These are phyloP conservation scores for Trichoderma semiorbis DNA, from an alignment of 2,329 filamentous ascomycete genomes.

Conservation along the genomic window DNA sequence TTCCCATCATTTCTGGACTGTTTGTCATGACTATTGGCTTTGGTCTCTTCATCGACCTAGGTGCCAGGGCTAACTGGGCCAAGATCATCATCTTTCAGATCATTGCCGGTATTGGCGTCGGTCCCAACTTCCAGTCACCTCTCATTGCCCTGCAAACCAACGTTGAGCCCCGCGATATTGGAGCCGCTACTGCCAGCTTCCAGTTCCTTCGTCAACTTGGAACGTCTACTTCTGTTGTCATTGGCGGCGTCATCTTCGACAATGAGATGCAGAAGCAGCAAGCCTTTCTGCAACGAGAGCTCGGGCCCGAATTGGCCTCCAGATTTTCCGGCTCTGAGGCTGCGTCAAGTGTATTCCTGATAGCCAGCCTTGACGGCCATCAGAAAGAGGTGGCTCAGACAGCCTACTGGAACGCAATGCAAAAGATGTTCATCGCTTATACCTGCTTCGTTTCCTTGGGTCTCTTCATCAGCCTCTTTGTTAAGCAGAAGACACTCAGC, in stretches of 20 bases:
- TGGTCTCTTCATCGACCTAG: constrained; percentile 61
- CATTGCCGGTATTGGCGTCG: constrained; percentile 60
- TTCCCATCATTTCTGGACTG: constrained; percentile 58
- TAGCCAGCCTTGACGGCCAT: constrained; percentile 47
- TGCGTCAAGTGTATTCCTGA: constrained; percentile 56
- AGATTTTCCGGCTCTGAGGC: constrained; percentile 57
- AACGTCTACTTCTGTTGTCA: constrained; percentile 64
- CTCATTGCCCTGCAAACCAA: constrained; percentile 66
- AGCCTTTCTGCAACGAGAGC: constrained; percentile 42
- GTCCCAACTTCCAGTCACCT: constrained; percentile 66
- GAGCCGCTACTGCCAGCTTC: constrained; percentile 65
- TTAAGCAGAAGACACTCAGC: constrained; percentile 49
- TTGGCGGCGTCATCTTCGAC: constrained; percentile 77
- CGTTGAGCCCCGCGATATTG: constrained; percentile 60
- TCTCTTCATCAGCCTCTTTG: constrained; percentile 44
- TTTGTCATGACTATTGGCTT: constrained; percentile 60
- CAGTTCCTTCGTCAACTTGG: constrained; percentile 66
- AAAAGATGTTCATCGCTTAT: constrained; percentile 58
- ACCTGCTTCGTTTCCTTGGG: constrained; percentile 47
- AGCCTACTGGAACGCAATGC: constrained; percentile 49
- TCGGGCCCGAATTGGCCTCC: constrained; percentile 49
- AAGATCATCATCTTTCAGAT: constrained; percentile 61
- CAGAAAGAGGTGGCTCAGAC: constrained; percentile 42
- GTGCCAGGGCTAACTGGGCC: constrained; percentile 50
- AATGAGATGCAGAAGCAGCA: constrained; percentile 64